Base-by-base conservation (phyloP, 441 rosid genomes). In the Croton setiger region DNA sequence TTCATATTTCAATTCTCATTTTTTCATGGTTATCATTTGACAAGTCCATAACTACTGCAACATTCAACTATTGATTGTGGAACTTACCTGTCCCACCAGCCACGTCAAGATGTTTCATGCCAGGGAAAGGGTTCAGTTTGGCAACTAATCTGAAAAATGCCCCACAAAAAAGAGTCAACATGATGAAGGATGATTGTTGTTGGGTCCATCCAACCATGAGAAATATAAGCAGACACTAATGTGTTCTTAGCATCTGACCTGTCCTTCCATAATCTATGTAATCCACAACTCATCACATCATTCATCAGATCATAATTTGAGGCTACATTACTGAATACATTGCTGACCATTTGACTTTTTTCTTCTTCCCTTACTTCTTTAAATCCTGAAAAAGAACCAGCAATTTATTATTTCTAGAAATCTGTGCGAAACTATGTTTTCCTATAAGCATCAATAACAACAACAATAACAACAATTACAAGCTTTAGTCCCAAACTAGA, bases 61-160 rank as follows among this genome's bases (percentile, higher is more conserved):
- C 17, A 73, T 33, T 52, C 36, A 14, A 60, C 48, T 36, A 27
- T 17, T 59, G 61, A 8, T 66, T 36, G 36, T 59, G 7, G 39
- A 4, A 15, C 63, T 70, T 61, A 88, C 97, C 99, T 69, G 98
- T 95, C 67, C 99, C 99, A 31, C 99, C 98, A 13, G 99, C 99
- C 73, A 95, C 98, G 78, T 95, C 99, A 81, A 92, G 93, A 82
- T 95, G 98, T 82, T 90, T 92, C 89, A 92, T 92, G 82, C 98
- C 96, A 0, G 88, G 84, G 70, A 95, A 95, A 61, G 99, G 99
- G 75, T 82, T 84, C 69, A 95, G 77, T 76, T 88, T 82, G 69
- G 93, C 90, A 63, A 95, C 96, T 60, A 95, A 83, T 77, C 98
- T 94, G 86, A 68, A 71, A 57, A 67, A 62, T 74, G 52, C 44